Evolutionary conservation across 352 stramenopile genomes (phyloP).

Genomic region (Globisporangium ultimum): DNA sequence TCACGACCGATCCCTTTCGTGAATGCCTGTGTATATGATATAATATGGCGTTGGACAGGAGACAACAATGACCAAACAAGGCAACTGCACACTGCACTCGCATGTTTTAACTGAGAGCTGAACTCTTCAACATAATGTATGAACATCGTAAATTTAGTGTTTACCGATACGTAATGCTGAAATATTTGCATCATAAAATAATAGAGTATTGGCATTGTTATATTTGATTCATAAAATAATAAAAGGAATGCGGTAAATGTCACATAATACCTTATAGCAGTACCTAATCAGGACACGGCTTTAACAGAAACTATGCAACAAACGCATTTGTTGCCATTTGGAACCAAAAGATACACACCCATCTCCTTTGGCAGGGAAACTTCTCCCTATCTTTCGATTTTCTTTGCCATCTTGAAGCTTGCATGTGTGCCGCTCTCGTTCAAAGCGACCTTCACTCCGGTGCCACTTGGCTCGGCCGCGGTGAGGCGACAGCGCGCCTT

Average conservation of each 20-base stretch:
- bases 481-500: constrained; percentile 3
- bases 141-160: no score
- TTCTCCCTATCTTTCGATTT: constrained; percentile 5
- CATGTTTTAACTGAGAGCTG: no score
- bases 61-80: no score
- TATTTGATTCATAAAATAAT: constrained; percentile 1
- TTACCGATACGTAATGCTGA: no score
- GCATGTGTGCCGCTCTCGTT: constrained; percentile 6
- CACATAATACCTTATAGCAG: background rate
- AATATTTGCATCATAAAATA: background rate
- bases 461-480: background rate
- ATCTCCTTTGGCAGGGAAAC: background rate
- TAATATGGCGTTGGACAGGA: no score
- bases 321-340: constrained; percentile 1
- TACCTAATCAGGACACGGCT: background rate
- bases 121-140: no score
- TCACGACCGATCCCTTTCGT: no score
- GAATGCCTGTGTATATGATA: no score
- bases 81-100: no score
- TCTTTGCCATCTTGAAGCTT: constrained; percentile 5
- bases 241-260: no score
- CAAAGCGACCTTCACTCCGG: constrained; percentile 8
- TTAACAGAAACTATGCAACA: background rate
- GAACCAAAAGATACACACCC: constrained; percentile 11
- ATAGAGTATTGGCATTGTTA: background rate